Evolutionary conservation across 441 rosid genomes (phyloP), one percentile per base, ranked within the genome.

Genomic region (Lepidium campestre): DNA sequence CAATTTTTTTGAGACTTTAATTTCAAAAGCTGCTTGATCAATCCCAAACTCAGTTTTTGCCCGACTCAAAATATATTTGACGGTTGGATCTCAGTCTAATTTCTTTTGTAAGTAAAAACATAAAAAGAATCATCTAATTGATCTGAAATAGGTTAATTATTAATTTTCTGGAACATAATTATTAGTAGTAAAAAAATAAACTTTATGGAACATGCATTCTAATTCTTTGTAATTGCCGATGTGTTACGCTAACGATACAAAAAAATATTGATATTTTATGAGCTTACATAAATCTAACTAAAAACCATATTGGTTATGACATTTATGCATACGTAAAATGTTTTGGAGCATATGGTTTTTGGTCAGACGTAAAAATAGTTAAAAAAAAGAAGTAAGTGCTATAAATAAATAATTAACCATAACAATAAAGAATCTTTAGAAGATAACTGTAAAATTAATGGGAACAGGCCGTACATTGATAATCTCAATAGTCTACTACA

Each of bases 381-480:
- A n/a, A n/a, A n/a, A n/a, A n/a, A n/a, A n/a, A n/a, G n/a, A n/a
- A n/a, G n/a, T n/a, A n/a, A n/a, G 32, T 27, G 32, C 32, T 27
- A 27, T 27, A 1, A 5, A 27, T 27, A 27, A 27, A 27, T 27
- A 5, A 27, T 27, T 6, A 27, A 5, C 1, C 8, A 27, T 27
- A 25, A 25, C 4, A 27, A 27, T 11, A 29, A 29, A 54, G 40
- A 44, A 53, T 32, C 3, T 40, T 10, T 6, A 31, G 54, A 41
- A 40, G 31, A 60, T 27, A 49, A n/a, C 0, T 63, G 52, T 25
- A 29, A 58, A 72, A 57, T 65, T 65, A 72, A 46, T 34, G 60
- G 61, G 56, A 58, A 72, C 13, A 17, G 44, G 71, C 71, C 62
- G 71, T 65, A 65, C 67, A 57, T 72, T 65, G 76, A 72, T 65